Evolutionary conservation across 2,329 filamentous ascomycete species (phyloP).

Genomic region (Podosphaera aphanis): DNA sequence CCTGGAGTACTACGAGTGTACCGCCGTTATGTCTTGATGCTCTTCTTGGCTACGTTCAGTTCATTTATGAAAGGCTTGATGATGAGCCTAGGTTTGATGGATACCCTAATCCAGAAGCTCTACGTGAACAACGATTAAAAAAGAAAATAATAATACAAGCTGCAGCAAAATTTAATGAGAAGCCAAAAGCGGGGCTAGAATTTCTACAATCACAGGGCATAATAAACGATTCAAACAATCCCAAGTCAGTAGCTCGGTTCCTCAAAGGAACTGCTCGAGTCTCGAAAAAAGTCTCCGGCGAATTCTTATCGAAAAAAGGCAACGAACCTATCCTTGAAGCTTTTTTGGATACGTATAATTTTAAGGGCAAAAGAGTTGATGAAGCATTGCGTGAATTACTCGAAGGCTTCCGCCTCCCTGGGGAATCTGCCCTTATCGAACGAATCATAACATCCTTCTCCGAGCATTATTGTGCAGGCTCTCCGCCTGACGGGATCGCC

Average conservation of each 20-base stretch:
- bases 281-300: constrained; percentile 75
- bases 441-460: constrained; percentile 74
- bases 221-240: constrained; percentile 51
- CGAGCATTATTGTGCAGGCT: constrained; percentile 55
- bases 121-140: constrained; percentile 50
- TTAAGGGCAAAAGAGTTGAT: constrained; percentile 64
- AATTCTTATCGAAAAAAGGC: constrained; percentile 75
- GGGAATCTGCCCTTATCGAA: constrained; percentile 81
- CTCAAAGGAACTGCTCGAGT: constrained; percentile 68
- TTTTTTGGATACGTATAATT: constrained; percentile 76
- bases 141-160: constrained; percentile 83
- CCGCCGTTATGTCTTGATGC: constrained; percentile 86
- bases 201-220: constrained; percentile 71
- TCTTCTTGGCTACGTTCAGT: constrained; percentile 73
- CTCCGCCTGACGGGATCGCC: constrained; percentile 48
- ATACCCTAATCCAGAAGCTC: constrained; percentile 36
- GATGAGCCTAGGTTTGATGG: constrained; percentile 39
- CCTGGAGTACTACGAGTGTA: constrained; percentile 97
- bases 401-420: constrained; percentile 77
- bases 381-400: constrained; percentile 74
- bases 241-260: constrained; percentile 62
- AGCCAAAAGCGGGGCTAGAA: constrained; percentile 66
- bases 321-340: constrained; percentile 69
- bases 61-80: constrained; percentile 66
- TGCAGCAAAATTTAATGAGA: constrained; percentile 82